These are phyloP conservation scores for Penicillium flavigenum DNA, from an alignment of 495 filamentous ascomycete genomes.

Conservation along the genomic window DNA sequence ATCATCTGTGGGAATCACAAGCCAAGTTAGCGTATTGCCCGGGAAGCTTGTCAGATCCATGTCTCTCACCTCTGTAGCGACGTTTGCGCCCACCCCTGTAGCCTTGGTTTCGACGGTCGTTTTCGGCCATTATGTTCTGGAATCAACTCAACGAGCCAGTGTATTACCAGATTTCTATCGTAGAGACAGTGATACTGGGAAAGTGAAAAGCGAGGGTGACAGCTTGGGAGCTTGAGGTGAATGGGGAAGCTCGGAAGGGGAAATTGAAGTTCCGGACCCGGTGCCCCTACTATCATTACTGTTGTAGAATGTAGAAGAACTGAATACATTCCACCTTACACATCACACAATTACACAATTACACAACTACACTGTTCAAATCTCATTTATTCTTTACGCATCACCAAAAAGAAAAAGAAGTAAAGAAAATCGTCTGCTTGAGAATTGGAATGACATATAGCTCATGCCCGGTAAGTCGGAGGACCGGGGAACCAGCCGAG, in stretches of 20 bases:
- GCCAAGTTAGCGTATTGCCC: conserved; percentile 15
- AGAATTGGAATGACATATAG: conserved; percentile 33
- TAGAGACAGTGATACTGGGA: neutral
- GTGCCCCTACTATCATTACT: neutral
- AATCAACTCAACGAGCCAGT: neutral
- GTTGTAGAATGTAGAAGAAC: too few relatives aligned
- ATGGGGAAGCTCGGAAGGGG: conserved; percentile 16
- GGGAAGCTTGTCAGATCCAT: conserved; percentile 5
- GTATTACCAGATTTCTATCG: neutral
- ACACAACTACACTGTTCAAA: neutral
- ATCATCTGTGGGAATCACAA: conserved; percentile 56
- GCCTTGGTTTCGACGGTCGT: conserved; percentile 61
- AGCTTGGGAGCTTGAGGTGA: conserved; percentile 16
- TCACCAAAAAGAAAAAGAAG: conserved; percentile 13
- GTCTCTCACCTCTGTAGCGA: conserved; percentile 53
- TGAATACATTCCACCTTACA: neutral
- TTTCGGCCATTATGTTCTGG: conserved; percentile 64
- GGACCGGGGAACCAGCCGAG: conserved; percentile 25
- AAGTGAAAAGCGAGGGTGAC: conserved; percentile 4
- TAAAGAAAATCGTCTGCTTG: conserved; percentile 33
- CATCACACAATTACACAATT: neutral
- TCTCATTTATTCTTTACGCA: conserved; percentile 5
- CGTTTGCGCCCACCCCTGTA: conserved; percentile 66
- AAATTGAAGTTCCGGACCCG: conserved; percentile 18
- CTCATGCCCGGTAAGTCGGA: conserved; percentile 27